Conservation (phyloP, 202 grass and related monocot species). For the Carex arenaria region DNA sequence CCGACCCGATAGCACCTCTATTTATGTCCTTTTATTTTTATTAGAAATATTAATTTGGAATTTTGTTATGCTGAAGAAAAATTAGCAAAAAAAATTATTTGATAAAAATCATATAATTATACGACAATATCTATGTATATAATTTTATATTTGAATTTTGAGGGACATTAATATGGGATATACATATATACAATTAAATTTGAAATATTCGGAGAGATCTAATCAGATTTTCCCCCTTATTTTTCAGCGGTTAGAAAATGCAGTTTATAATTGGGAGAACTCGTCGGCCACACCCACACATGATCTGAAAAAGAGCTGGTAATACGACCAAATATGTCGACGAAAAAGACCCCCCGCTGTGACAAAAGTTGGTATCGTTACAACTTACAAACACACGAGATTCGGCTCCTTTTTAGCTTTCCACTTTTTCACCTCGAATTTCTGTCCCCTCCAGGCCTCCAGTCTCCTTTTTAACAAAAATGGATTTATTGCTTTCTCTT, state of each 20-base stretch:
- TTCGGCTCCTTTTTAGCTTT: slow-evolving; percentile 16
- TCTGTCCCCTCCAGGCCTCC: neutral
- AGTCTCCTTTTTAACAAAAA: neutral
- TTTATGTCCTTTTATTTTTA: too few relatives aligned
- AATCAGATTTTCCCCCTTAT: neutral
- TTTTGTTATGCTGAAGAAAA: too few relatives aligned
- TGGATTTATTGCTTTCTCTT: neutral
- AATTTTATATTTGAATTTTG: neutral
- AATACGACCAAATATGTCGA: slow-evolving; percentile 17
- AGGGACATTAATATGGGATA: neutral
- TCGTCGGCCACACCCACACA: neutral
- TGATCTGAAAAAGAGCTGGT: neutral
- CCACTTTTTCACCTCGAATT: neutral
- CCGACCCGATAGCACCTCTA: too few relatives aligned
- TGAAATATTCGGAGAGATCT: neutral
- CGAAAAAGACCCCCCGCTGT: slow-evolving; percentile 3
- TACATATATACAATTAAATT: neutral
- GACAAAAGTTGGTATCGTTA: slow-evolving; percentile 8
- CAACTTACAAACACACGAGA: slow-evolving; percentile 21
- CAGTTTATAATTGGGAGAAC: neutral
- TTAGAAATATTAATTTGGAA: too few relatives aligned
- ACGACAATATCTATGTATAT: neutral
- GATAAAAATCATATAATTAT: too few relatives aligned
- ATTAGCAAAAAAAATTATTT: too few relatives aligned
- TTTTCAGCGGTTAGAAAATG: neutral